Percentiles rank a stretch among this genome's conserved stretches.
phyloP scores from a whole-genome alignment of 495 filamentous ascomycete genomes.

The Penicillium bialowiezense region DNA sequence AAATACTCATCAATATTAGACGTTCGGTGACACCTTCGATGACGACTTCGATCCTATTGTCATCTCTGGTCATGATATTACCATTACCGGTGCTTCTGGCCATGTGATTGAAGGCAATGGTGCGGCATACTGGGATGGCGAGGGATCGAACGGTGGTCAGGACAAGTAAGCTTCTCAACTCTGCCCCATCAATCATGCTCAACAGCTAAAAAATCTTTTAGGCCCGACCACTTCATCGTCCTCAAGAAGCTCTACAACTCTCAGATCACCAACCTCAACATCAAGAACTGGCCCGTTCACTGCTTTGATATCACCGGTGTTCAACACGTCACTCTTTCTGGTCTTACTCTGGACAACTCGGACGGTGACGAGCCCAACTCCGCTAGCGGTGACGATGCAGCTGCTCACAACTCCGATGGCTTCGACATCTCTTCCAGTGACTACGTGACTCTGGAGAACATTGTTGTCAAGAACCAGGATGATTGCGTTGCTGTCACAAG shows the following conservation, averaged over 20 bases:
- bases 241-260: constrained; percentile 39
- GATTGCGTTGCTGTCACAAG: constrained; percentile 59
- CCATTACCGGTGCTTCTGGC: constrained; percentile 35
- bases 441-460: constrained; percentile 49
- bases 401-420: constrained; percentile 63
- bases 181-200: background rate
- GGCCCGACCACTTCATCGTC: constrained; percentile 48
- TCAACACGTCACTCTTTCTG: constrained; percentile 25
- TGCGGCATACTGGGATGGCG: constrained; percentile 45
- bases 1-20: constrained; percentile 13
- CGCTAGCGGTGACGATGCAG: constrained; percentile 35
- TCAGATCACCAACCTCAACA: constrained; percentile 33
- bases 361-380: constrained; percentile 29
- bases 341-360: constrained; percentile 39
- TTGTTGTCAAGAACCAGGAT: constrained; percentile 59
- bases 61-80: constrained; percentile 38
- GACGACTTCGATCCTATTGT: constrained; percentile 36
- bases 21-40: constrained; percentile 37
- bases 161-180: constrained; percentile 23
- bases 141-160: constrained; percentile 46
- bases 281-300: constrained; percentile 44
- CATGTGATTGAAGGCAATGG: constrained; percentile 47
- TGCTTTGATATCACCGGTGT: constrained; percentile 34
- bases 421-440: constrained; percentile 55
- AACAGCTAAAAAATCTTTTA: constrained; percentile 9